Evolutionary conservation across 768 basidiomycete species (phyloP).

Genomic region (Russula lepida): DNA sequence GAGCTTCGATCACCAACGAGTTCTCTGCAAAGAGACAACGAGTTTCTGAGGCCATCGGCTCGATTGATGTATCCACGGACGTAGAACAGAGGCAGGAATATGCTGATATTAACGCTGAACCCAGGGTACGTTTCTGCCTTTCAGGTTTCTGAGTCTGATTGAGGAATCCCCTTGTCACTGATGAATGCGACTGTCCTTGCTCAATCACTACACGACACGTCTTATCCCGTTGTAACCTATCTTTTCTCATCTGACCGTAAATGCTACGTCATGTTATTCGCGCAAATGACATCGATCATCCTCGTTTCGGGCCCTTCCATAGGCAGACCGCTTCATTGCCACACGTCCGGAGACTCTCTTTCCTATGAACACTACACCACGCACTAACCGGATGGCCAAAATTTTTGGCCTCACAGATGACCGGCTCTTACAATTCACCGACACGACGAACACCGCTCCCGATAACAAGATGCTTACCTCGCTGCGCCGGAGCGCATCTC

Average conservation of each 20-base stretch:
- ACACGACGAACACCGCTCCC: slow-evolving; percentile 28
- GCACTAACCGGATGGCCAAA: slow-evolving; percentile 58
- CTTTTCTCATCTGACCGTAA: not conserved
- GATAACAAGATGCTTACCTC: slow-evolving; percentile 39
- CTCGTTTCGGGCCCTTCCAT: not conserved
- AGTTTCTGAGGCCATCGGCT: slow-evolving; percentile 16
- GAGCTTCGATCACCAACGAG: slow-evolving; percentile 21
- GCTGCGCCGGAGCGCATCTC: slow-evolving; percentile 44
- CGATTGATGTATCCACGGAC: slow-evolving; percentile 9
- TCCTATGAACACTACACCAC: slow-evolving; percentile 55
- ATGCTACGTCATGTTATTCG: not conserved
- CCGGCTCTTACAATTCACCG: slow-evolving; percentile 45
- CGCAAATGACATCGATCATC: slow-evolving; percentile 1
- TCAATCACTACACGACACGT: not conserved
- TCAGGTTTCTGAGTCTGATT: not conserved
- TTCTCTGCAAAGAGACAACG: slow-evolving; percentile 21
- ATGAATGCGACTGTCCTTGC: not conserved
- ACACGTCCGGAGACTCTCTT: slow-evolving; percentile 40
- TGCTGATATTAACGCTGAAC: slow-evolving; percentile 19
- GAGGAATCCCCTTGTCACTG: not conserved
- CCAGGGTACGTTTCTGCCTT: slow-evolving; percentile 14
- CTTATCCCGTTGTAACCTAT: slow-evolving; percentile 1
- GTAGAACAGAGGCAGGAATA: slow-evolving; percentile 11
- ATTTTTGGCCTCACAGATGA: slow-evolving; percentile 52
- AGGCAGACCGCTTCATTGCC: slow-evolving; percentile 59